Percentiles rank a stretch among this genome's conserved stretches.
These are phyloP conservation scores for Boletus rubropictus DNA, from an alignment of 768 basidiomycete species.

Conservation along the genomic window DNA sequence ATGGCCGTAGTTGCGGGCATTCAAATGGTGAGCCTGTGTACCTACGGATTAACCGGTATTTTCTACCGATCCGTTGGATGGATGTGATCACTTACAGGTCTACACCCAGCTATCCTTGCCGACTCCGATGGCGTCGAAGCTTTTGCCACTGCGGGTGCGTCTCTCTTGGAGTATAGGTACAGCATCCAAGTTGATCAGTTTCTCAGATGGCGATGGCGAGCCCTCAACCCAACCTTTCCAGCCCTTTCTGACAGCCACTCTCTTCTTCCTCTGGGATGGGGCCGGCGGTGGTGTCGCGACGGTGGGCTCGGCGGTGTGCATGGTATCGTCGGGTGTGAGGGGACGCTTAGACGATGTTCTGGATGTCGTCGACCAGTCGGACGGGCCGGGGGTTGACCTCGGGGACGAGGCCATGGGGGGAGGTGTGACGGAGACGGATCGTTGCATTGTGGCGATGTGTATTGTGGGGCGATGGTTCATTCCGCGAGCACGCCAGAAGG, in stretches of 20 bases:
- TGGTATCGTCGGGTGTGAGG: conserved; percentile 64
- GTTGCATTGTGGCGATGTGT: conserved; percentile 62
- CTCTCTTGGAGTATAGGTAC: conserved; percentile 67
- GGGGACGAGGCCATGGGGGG: conserved; percentile 64
- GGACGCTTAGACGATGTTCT: conserved; percentile 78
- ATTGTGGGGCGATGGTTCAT: conserved; percentile 48
- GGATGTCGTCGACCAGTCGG: conserved; percentile 66
- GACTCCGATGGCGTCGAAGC: conserved; percentile 76
- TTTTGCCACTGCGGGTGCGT: conserved; percentile 78
- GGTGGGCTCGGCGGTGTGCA: conserved; percentile 30
- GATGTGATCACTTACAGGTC: conserved; percentile 36
- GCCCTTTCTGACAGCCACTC: conserved; percentile 64
- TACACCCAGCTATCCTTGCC: conserved; percentile 76
- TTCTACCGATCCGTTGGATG: conserved; percentile 43
- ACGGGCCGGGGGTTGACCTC: conserved; percentile 70
- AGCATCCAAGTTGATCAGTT: conserved; percentile 75
- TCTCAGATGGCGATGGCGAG: conserved; percentile 72
- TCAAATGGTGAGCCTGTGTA: neutral
- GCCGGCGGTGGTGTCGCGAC: conserved; percentile 16
- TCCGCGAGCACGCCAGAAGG: conserved; percentile 59
- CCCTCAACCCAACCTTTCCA: conserved; percentile 93
- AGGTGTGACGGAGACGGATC: conserved; percentile 70
- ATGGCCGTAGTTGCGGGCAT: neutral
- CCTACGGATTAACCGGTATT: conserved; percentile 32
- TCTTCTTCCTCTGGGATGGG: conserved; percentile 50